A percentile compares a stretch with the other conserved stretches of the same genome.
phyloP scores from a whole-genome alignment of 2,329 filamentous ascomycete genomes.

The Microdochium trichocladiopsis region DNA sequence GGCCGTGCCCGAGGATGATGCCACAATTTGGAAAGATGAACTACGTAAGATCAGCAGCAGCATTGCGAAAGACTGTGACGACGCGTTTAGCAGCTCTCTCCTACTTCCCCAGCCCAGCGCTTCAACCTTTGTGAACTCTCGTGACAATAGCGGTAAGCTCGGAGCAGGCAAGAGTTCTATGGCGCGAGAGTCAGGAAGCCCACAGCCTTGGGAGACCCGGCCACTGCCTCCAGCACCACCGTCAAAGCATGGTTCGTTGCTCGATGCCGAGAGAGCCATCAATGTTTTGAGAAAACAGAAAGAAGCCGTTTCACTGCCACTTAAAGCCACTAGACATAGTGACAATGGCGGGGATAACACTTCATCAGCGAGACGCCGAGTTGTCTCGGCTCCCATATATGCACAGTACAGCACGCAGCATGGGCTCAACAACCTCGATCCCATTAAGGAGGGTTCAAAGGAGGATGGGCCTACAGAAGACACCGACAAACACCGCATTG shows the following conservation, averaged over 20 bases:
- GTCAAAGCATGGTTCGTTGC: constrained; percentile 16
- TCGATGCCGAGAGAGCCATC: background rate
- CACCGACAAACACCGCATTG: constrained; percentile 30
- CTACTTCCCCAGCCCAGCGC: constrained; percentile 17
- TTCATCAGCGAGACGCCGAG: constrained; percentile 31
- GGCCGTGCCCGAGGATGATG: background rate
- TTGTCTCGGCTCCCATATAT: constrained; percentile 44
- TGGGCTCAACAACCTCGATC: constrained; percentile 24
- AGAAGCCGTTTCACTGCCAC: background rate
- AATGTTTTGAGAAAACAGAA: constrained; percentile 14
- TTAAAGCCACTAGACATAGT: background rate
- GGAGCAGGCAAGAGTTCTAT: background rate
- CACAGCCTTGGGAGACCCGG: constrained; percentile 33
- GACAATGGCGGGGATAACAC: background rate
- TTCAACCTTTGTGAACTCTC: constrained; percentile 2
- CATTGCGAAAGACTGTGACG: constrained; percentile 84
- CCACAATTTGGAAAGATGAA: constrained; percentile 57
- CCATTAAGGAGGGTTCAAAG: constrained; percentile 34
- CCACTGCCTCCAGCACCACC: constrained; percentile 44
- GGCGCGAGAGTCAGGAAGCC: background rate
- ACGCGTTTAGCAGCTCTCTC: constrained; percentile 72
- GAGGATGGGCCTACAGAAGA: constrained; percentile 10
- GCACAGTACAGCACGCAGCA: constrained; percentile 26
- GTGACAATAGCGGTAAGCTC: background rate
- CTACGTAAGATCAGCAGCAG: constrained; percentile 77